Conservation (phyloP, 352 stramenopile genomes). For the Peronospora destructor region DNA sequence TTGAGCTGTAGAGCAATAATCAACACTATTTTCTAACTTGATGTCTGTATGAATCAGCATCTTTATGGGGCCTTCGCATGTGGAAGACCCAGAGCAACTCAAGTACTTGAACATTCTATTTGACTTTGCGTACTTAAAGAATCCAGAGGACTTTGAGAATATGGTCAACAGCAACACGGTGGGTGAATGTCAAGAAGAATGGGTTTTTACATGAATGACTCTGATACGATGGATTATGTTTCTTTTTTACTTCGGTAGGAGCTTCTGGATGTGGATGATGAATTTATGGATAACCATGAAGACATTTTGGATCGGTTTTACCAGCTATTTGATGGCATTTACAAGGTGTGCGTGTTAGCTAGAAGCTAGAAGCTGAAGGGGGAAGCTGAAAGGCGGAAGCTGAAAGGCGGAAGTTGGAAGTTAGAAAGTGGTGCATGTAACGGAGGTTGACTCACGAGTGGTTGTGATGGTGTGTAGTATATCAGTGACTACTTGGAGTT, state of each 20-base stretch:
- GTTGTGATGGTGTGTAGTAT: constrained; percentile 49
- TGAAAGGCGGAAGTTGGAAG: too few relatives aligned
- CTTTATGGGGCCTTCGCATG: constrained; percentile 79
- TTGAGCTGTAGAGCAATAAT: not conserved
- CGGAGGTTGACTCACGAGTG: constrained; percentile 1
- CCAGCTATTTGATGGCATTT: constrained; percentile 85
- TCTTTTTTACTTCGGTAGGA: constrained; percentile 29
- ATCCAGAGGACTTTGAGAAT: constrained; percentile 91
- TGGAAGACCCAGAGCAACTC: constrained; percentile 85
- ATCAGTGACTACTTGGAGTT: constrained; percentile 90
- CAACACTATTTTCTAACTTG: constrained; percentile 2
- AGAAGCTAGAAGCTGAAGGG: not conserved
- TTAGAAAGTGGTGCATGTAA: not conserved
- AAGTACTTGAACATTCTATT: constrained; percentile 92
- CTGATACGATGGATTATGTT: constrained; percentile 6
- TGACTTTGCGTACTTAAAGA: constrained; percentile 93
- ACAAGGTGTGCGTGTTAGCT: constrained; percentile 39
- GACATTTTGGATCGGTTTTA: constrained; percentile 86
- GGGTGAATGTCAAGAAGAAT: constrained; percentile 4
- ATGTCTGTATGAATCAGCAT: constrained; percentile 37
- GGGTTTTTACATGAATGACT: not conserved
- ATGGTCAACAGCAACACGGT: constrained; percentile 88
- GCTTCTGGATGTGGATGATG: constrained; percentile 86
- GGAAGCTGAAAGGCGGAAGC: too few relatives aligned
- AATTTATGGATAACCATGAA: constrained; percentile 88